Evolutionary conservation across 495 filamentous ascomycete genomes (phyloP), one percentile per base, ranked within the genome.

Genomic region (Arthonia radiata): DNA sequence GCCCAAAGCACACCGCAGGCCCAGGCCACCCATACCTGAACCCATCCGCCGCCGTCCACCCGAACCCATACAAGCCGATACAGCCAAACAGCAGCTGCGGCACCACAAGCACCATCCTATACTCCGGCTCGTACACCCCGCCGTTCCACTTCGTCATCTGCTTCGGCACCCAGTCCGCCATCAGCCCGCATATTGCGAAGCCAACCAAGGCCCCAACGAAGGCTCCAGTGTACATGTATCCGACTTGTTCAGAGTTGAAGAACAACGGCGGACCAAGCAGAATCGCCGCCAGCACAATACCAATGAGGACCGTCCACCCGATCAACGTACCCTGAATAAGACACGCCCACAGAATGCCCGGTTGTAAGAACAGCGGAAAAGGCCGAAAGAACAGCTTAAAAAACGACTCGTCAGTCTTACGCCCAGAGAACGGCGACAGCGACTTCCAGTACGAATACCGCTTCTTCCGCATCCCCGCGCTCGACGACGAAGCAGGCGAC

Each of bases 241-340:
- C 82, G 2, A 72, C 76, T 31, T 81, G 43, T 15, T 75, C 72
- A 44, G 89, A 77, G 33, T 58, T 50, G 52, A 83, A 91, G 57
- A 61, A 82, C 15, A 81, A 55, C 0, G 82, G 82, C 2, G 72
- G 65, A 5, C 66, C 62, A 14, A 82, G 53, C 49, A 90, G 83
- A 30, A 92, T 69, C 28, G 66, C 68, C 5, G 76, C 80, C 14
- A 92, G 49, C 29, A 86, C 65, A 15, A 91, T 74, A 25, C 81
- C 81, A 28, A 93, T 86, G 40, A 93, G 71, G 5, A 92, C 82
- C 3, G 79, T 81, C 82, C 82, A 93, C 32, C 82, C 82, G 34
- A 93, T 89, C 32, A 91, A 57, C 1, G 76, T 64, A 8, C 81
- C 81, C 57, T 93, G 82, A 24, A 78, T 90, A 2, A 93, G 53